A percentile compares a stretch with the other conserved stretches of the same genome.
Evolutionary conservation across 345 rosid species (phyloP).

Genomic region (Citrus unshiu): DNA sequence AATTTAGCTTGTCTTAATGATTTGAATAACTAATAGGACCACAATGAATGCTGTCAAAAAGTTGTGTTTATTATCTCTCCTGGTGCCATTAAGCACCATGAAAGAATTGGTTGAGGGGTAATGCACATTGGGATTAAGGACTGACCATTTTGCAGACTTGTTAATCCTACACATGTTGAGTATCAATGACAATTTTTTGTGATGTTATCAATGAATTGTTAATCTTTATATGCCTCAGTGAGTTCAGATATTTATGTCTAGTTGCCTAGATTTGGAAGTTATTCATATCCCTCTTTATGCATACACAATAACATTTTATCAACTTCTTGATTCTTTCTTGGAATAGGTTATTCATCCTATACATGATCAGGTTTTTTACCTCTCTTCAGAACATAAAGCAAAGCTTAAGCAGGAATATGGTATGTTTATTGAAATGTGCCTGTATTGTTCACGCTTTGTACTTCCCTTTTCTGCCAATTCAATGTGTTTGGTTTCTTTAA

Average conservation of each 20-base stretch:
- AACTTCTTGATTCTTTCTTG: conserved; percentile 3
- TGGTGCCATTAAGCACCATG: neutral
- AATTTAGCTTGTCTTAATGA: neutral
- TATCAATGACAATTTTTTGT: neutral
- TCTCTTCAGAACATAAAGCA: conserved; percentile 52
- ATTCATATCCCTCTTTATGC: neutral
- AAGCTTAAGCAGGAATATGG: conserved; percentile 82
- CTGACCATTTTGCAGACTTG: neutral
- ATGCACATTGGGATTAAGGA: neutral
- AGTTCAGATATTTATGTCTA: neutral
- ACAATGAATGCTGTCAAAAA: neutral
- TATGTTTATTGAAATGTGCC: conserved; percentile 5
- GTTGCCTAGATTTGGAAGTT: neutral
- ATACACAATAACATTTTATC: neutral
- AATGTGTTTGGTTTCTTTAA: neutral
- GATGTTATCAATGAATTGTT: neutral
- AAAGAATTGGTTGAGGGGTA: neutral
- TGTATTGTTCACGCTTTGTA: neutral
- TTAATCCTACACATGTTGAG: neutral
- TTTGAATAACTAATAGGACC: neutral
- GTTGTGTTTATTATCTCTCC: neutral
- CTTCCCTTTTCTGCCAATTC: neutral
- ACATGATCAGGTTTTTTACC: conserved; percentile 67
- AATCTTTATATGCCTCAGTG: neutral
- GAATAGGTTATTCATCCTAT: conserved; percentile 65